phyloP scores from a whole-genome alignment of 2,329 filamentous ascomycete species.

The Aspergillus sp. region DNA sequence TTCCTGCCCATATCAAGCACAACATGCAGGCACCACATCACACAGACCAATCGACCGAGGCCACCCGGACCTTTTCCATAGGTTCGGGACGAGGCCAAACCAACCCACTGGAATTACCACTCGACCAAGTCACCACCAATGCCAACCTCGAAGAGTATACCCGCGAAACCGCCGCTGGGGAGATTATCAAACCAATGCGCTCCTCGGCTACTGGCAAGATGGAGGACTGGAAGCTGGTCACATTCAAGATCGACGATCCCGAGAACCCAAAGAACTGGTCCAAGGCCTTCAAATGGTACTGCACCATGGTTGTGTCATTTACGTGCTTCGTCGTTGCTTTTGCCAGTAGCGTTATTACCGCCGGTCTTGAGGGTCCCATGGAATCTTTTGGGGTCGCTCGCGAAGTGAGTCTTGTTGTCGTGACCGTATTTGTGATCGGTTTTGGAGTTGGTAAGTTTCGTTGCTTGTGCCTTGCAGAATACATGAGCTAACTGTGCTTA shows the following conservation, averaged over 20 bases:
- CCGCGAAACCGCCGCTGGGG: slow-evolving; percentile 60
- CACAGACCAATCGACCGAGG: slow-evolving; percentile 10
- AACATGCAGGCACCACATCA: slow-evolving; percentile 15
- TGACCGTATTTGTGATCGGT: slow-evolving; percentile 77
- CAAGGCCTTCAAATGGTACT: slow-evolving; percentile 76
- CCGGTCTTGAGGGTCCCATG: slow-evolving; percentile 66
- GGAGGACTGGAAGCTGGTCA: slow-evolving; percentile 63
- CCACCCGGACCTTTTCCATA: slow-evolving; percentile 27
- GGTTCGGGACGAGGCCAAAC: slow-evolving; percentile 18
- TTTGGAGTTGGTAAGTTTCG: slow-evolving; percentile 66
- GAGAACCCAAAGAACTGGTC: slow-evolving; percentile 86
- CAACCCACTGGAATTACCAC: slow-evolving; percentile 61
- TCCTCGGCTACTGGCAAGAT: slow-evolving; percentile 56
- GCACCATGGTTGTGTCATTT: slow-evolving; percentile 79
- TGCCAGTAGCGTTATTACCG: slow-evolving; percentile 72
- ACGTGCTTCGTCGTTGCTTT: slow-evolving; percentile 75
- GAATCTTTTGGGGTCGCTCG: slow-evolving; percentile 66
- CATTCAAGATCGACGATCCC: slow-evolving; percentile 68
- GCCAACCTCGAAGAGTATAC: slow-evolving; percentile 69
- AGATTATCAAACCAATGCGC: slow-evolving; percentile 56
- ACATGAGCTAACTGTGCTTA: slow-evolving; percentile 25
- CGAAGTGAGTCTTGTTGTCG: slow-evolving; percentile 70
- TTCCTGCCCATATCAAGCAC: not conserved
- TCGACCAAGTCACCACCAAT: slow-evolving; percentile 59
- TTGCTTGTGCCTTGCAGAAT: not conserved